phyloP scores from a whole-genome alignment of 2,329 filamentous ascomycete species.

The Falciphora oryzae region DNA sequence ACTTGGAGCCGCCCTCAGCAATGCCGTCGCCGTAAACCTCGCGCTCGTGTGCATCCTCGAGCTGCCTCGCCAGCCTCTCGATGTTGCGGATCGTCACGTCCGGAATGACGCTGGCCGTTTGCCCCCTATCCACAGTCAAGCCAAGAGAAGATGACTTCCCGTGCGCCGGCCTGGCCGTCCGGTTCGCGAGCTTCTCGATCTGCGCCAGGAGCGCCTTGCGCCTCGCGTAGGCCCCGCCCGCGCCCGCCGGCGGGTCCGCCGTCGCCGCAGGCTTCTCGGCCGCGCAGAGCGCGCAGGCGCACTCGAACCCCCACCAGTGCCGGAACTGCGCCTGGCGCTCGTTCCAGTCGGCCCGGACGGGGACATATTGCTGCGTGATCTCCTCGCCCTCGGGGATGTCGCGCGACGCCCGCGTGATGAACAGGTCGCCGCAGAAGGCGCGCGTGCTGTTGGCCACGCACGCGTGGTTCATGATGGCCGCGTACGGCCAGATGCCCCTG shows the following conservation, averaged over 20 bases:
- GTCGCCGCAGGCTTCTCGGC: conserved; percentile 14
- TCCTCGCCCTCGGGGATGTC: conserved; percentile 31
- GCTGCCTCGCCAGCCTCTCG: conserved; percentile 24
- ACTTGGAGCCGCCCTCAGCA: neutral
- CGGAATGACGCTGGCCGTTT: conserved; percentile 20
- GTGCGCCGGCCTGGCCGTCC: conserved; percentile 11
- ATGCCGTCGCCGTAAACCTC: conserved; percentile 20
- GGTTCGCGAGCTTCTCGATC: conserved; percentile 16
- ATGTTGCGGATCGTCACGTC: conserved; percentile 27
- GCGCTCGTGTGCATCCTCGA: conserved; percentile 27
- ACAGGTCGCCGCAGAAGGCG: conserved; percentile 25
- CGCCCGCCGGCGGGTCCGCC: conserved; percentile 13
- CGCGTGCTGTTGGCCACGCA: conserved; percentile 27
- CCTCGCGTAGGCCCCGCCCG: conserved; percentile 3
- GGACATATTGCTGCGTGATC: conserved; percentile 32
- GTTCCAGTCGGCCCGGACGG: conserved; percentile 25
- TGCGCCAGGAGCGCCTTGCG: conserved; percentile 11
- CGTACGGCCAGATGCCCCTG: conserved; percentile 26
- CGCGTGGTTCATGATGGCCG: conserved; percentile 24
- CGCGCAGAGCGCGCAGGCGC: conserved; percentile 31
- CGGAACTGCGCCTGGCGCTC: conserved; percentile 22
- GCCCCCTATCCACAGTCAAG: neutral
- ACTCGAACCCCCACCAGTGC: conserved; percentile 34
- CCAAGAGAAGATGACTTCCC: conserved; percentile 7
- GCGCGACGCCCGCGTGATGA: conserved; percentile 29